Evolutionary conservation across 2,329 filamentous ascomycete genomes (phyloP).

Genomic region (Aurifilum marmelostoma): DNA sequence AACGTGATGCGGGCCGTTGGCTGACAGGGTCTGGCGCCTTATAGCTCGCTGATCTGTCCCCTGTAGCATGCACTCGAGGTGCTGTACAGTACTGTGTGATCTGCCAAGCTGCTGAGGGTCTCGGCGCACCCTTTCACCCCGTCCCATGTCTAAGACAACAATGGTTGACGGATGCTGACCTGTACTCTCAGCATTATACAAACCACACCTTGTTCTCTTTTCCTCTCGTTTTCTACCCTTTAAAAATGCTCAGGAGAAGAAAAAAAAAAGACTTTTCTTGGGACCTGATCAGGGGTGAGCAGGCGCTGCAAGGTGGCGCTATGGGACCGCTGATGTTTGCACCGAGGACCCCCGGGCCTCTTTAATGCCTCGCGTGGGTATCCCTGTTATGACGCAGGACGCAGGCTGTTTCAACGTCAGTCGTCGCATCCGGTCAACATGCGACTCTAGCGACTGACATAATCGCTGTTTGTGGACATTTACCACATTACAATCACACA

Average conservation of each 20-base stretch:
- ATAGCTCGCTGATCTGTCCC: background rate
- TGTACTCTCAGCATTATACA: background rate
- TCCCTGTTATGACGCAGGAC: constrained; percentile 16
- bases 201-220: too few species aligned
- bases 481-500: background rate
- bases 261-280: too few species aligned
- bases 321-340: background rate
- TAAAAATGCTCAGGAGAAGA: too few species aligned
- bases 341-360: background rate
- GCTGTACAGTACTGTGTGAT: background rate
- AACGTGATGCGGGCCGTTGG: background rate
- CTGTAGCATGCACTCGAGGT: background rate
- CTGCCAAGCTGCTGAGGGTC: background rate
- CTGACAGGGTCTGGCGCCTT: background rate
- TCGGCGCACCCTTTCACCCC: background rate
- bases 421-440: constrained; percentile 12
- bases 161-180: background rate
- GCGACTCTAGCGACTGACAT: background rate
- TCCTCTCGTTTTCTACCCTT: too few species aligned
- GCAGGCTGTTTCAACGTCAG: constrained; percentile 16
- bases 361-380: constrained; percentile 2
- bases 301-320: too few species aligned
- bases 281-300: too few species aligned
- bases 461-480: background rate
- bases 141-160: background rate